A percentile compares a stretch with the other conserved stretches of the same genome.
phyloP scores from a whole-genome alignment of 2,329 filamentous ascomycete species.

The Bipolaris bicolor region DNA sequence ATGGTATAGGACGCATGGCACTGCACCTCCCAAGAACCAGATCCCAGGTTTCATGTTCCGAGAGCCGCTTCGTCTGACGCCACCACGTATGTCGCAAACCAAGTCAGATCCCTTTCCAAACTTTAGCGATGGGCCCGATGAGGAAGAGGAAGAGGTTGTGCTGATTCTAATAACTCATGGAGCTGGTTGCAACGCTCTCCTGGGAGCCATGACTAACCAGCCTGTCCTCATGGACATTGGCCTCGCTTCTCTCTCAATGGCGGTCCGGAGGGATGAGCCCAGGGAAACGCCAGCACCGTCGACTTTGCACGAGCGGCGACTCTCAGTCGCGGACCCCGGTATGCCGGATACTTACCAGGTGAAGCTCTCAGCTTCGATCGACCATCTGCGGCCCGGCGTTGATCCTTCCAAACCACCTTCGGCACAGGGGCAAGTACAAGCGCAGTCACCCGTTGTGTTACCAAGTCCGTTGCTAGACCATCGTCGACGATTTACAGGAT shows the following conservation, averaged over 20 bases:
- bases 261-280: slow-evolving; percentile 50
- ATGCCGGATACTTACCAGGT: slow-evolving; percentile 72
- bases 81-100: slow-evolving; percentile 24
- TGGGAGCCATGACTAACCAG: slow-evolving; percentile 88
- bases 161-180: slow-evolving; percentile 91
- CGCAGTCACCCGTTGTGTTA: slow-evolving; percentile 40
- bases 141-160: slow-evolving; percentile 71
- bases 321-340: slow-evolving; percentile 52
- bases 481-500: slow-evolving; percentile 31
- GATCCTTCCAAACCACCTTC: slow-evolving; percentile 46
- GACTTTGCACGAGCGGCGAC: slow-evolving; percentile 39
- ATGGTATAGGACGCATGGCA: slow-evolving; percentile 72
- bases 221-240: slow-evolving; percentile 89
- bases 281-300: slow-evolving; percentile 33
- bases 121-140: slow-evolving; percentile 54
- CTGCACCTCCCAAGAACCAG: slow-evolving; percentile 40
- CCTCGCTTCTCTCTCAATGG: slow-evolving; percentile 91
- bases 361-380: slow-evolving; percentile 73
- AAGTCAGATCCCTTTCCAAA: slow-evolving; percentile 39
- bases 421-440: slow-evolving; percentile 23
- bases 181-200: slow-evolving; percentile 92
- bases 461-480: slow-evolving; percentile 36
- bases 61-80: slow-evolving; percentile 24
- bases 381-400: slow-evolving; percentile 67
- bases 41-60: slow-evolving; percentile 43